phyloP scores from a whole-genome alignment of 225 moss, liverwort and hornwort genomes.

The Physcomitrellopsis africana region DNA sequence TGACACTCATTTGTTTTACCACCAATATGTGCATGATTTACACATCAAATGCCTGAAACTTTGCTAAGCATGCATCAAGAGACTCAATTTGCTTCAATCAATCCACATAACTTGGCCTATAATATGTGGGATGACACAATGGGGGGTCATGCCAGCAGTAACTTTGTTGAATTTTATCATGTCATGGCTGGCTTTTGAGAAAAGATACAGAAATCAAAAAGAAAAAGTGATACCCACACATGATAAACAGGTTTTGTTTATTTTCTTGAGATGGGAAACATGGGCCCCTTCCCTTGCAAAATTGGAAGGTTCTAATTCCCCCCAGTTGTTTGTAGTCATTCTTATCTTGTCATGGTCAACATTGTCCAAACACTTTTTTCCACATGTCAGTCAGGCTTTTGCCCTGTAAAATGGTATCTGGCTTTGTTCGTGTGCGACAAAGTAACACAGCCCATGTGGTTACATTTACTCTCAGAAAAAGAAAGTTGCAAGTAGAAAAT shows the following conservation, averaged over 20 bases:
- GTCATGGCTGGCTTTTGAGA: too few species aligned
- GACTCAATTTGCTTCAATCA: conserved; percentile 29
- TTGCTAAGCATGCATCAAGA: conserved; percentile 16
- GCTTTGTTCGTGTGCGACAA: not conserved
- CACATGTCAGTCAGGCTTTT: conserved; percentile 1
- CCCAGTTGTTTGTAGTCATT: conserved; percentile 13
- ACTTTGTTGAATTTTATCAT: not conserved
- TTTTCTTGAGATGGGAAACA: conserved; percentile 19
- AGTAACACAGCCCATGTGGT: conserved; percentile 4
- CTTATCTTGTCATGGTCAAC: conserved; percentile 35
- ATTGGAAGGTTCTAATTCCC: conserved; percentile 18
- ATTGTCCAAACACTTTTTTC: not conserved
- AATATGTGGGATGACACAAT: conserved; percentile 23
- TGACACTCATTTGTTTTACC: too few species aligned
- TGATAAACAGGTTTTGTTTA: conserved; percentile 5
- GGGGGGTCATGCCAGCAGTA: conserved; percentile 6
- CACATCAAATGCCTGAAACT: not conserved
- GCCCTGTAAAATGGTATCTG: not conserved
- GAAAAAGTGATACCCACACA: not conserved
- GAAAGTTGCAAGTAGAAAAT: conserved; percentile 10
- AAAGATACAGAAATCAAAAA: not conserved
- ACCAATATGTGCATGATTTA: conserved; percentile 19
- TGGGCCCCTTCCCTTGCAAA: conserved; percentile 16
- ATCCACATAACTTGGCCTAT: conserved; percentile 36
- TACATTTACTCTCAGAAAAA: not conserved